These are phyloP conservation scores for Cyberlindnera euphorbiiphila DNA, from an alignment of 805 yeast species.

Conservation along the genomic window DNA sequence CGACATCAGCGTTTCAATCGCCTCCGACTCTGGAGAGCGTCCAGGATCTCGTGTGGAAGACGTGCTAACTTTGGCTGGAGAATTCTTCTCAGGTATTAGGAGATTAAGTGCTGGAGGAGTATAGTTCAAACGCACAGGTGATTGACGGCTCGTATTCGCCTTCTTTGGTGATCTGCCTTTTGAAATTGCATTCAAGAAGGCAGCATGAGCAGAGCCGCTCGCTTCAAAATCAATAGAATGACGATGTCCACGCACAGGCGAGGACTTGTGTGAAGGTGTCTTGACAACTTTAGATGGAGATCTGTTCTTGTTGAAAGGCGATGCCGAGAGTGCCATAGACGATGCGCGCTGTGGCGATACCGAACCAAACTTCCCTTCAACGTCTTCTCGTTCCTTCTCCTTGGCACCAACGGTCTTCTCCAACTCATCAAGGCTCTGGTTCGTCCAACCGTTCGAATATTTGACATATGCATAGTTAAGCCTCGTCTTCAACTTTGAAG, in stretches of 20 bases:
- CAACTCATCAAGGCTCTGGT: slow-evolving; percentile 28
- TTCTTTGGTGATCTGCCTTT: slow-evolving; percentile 30
- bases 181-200: slow-evolving; percentile 37
- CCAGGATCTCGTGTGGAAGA: slow-evolving; percentile 4
- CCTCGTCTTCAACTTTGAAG: slow-evolving; percentile 37
- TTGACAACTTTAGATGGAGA: slow-evolving; percentile 15
- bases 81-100: too few species aligned
- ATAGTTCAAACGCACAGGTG: too few species aligned
- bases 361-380: slow-evolving; percentile 5
- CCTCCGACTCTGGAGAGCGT: slow-evolving; percentile 34
- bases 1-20: slow-evolving; percentile 39
- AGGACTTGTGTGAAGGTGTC: slow-evolving; percentile 11
- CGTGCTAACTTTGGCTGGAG: background rate
- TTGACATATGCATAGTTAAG: slow-evolving; percentile 39
- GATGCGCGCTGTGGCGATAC: slow-evolving; percentile 2
- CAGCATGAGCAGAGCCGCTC: slow-evolving; percentile 36
- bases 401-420: slow-evolving; percentile 20
- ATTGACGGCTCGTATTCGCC: background rate
- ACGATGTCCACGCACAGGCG: slow-evolving; percentile 14
- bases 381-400: slow-evolving; percentile 8
- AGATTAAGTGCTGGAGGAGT: too few species aligned
- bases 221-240: slow-evolving; percentile 21
- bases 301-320: slow-evolving; percentile 5
- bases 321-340: slow-evolving; percentile 2
- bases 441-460: slow-evolving; percentile 32